Evolutionary conservation across 768 basidiomycete genomes (phyloP), one percentile per base, ranked within the genome.

Genomic region (Kwoniella sp.): DNA sequence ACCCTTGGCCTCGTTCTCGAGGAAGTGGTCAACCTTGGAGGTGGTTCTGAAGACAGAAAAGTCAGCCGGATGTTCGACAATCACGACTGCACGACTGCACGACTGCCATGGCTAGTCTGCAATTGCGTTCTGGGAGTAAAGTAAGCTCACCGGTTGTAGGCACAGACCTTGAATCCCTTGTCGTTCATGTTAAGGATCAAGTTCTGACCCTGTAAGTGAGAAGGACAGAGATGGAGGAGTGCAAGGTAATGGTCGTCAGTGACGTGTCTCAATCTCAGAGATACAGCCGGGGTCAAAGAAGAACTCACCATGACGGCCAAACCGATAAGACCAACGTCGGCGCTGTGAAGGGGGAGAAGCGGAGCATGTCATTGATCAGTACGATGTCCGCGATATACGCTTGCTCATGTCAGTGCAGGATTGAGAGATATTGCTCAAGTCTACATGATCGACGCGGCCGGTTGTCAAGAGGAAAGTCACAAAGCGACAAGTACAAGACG

Each of bases 111-210:
- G n/a, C n/a, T n/a, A n/a, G n/a, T n/a, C n/a, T n/a, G n/a, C n/a
- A n/a, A n/a, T n/a, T n/a, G n/a, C n/a, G n/a, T n/a, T n/a, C n/a
- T n/a, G n/a, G n/a, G n/a, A n/a, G n/a, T n/a, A n/a, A n/a, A n/a
- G n/a, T n/a, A 6, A 37, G n/a, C 76, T 59, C 24, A 77, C 76
- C 96, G 90, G 86, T 99, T 99, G 84, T 90, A 99, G 13, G 91
- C 92, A 71, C 92, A 89, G 74, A 99, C 96, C 69, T 83, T 92
- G 84, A 93, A 99, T 56, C 96, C 96, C 75, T 99, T 99, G 85
- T 99, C 96, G 81, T 96, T 96, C 91, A 96, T 97, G 85, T 97
- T 96, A 74, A 97, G 84, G 81, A 96, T 94, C 79, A 96, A 81
- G 81, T 95, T 96, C 87, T 95, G 93, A 77, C 92, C 93, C 92